These are phyloP conservation scores for Boletus insuetus DNA, from an alignment of 768 basidiomycete species.

Conservation along the genomic window DNA sequence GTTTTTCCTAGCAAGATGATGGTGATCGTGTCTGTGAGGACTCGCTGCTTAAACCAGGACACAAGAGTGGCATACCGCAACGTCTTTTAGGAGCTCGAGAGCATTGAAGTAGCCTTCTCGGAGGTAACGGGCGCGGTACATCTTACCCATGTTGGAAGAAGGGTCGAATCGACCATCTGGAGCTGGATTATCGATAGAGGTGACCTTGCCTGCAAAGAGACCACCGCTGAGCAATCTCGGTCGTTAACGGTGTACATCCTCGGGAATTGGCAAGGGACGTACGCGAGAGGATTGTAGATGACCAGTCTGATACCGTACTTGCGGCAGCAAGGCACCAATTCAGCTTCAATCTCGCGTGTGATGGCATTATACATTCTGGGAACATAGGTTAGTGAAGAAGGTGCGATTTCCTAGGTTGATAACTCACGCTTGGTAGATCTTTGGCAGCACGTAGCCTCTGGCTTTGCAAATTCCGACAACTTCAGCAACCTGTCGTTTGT, in stretches of 20 bases:
- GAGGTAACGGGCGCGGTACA: conserved; percentile 48
- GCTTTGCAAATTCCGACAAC: conserved; percentile 54
- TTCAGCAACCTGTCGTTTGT: conserved; percentile 47
- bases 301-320: conserved; percentile 56
- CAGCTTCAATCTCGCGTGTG: conserved; percentile 45
- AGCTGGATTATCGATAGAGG: conserved; percentile 28
- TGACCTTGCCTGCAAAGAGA: conserved; percentile 46
- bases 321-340: conserved; percentile 55
- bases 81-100: conserved; percentile 37
- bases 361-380: conserved; percentile 47
- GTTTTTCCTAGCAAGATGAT: conserved; percentile 26
- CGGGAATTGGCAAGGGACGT: conserved; percentile 4
- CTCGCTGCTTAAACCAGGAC: neutral
- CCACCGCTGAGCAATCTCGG: conserved; percentile 1
- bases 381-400: neutral
- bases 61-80: conserved; percentile 34
- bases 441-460: conserved; percentile 53
- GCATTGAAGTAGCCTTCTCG: conserved; percentile 43
- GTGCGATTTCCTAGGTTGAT: neutral
- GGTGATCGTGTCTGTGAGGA: neutral
- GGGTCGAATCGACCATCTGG: conserved; percentile 43
- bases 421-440: conserved; percentile 53
- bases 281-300: conserved; percentile 56
- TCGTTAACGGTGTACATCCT: neutral
- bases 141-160: conserved; percentile 35